A percentile compares a stretch with the other conserved stretches of the same genome.
Conservation (phyloP, 1,284 basidiomycete species). For the Takashimella koratensis region DNA sequence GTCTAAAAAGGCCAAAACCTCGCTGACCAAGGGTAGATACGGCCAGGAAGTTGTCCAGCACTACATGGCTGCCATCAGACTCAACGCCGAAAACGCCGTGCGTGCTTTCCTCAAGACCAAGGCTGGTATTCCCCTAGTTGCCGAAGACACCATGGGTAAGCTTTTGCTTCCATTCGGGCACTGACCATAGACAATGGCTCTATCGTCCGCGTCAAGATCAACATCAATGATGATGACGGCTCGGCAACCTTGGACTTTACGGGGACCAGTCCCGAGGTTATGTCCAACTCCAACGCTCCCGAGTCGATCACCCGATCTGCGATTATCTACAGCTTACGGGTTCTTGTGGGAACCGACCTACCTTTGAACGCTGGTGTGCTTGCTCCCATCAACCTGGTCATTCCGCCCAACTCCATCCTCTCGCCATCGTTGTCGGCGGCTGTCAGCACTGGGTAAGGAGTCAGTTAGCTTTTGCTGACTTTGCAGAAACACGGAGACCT, state of each 20-base stretch:
- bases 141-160: conserved; percentile 30
- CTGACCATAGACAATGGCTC: conserved; percentile 74
- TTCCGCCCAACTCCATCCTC: conserved; percentile 75
- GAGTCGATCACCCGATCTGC: conserved; percentile 86
- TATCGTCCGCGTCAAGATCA: conserved; percentile 73
- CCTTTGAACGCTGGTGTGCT: conserved; percentile 92
- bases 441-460: conserved; percentile 90
- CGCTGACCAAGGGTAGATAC: neutral
- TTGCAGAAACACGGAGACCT: conserved; percentile 66
- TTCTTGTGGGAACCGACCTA: conserved; percentile 59
- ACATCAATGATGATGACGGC: conserved; percentile 71
- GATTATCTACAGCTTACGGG: conserved; percentile 72
- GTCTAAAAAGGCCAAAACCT: conserved; percentile 54
- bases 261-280: conserved; percentile 83
- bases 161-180: no score
- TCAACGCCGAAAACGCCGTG: conserved; percentile 86
- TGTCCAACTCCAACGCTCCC: conserved; percentile 85
- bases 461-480: conserved; percentile 62
- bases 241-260: conserved; percentile 83
- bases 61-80: conserved; percentile 80
- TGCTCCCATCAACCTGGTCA: conserved; percentile 59
- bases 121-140: conserved; percentile 57
- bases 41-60: conserved; percentile 10
- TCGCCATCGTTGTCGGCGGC: conserved; percentile 81
- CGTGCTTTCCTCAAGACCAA: conserved; percentile 73